Base-by-base conservation (phyloP, 169 alveolate genomes). In the Cryptosporidium xiaoi region DNA sequence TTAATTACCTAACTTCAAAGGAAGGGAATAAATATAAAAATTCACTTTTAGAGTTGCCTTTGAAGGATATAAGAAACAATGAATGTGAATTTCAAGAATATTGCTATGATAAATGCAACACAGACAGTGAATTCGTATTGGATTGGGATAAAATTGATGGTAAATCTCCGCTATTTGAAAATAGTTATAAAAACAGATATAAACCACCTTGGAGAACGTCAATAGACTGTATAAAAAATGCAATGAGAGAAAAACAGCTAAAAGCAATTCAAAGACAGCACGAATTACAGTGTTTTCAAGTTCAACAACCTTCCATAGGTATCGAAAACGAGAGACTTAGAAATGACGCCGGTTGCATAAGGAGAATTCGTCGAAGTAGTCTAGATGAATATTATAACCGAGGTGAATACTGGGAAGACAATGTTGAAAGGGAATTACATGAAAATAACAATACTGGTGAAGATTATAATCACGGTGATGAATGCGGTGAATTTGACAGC, bases 201-300 rank as follows among this genome's bases (percentile, higher is more conserved):
- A 77, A 56, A 33, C 87, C 87, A 8, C 87, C 87, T 31, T 77
- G 87, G 87, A 77, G 87, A 77, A 77, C 87, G 12, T 77, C 87
- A 33, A 62, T 77, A 44, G 87, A 77, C 27, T 56, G 53, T 13
- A 15, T 77, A 2, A 77, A 58, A 18, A 60, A 56, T 40, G 71
- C 64, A 60, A 60, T 77, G 56, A 51, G 64, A 48, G 71, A 77
- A 62, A 77, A 56, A 15, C 77, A 77, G 36, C 33, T 40, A 7
- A 53, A 60, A 27, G 64, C 64, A n/a, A 36, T 77, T 24, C 64
- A 24, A 15, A 40, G 48, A 8, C 48, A 8, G 10, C 48, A 40
- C 10, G 48, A 40, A 40, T 8, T 40, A 8, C 48, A 40, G 1
- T 40, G 48, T 8, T 40, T 40, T 8, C 18, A 20, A 27, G 12